These are phyloP conservation scores for Cylindricascospora bacillispora DNA, from an alignment of 1,139 yeast species.

Conservation along the genomic window DNA sequence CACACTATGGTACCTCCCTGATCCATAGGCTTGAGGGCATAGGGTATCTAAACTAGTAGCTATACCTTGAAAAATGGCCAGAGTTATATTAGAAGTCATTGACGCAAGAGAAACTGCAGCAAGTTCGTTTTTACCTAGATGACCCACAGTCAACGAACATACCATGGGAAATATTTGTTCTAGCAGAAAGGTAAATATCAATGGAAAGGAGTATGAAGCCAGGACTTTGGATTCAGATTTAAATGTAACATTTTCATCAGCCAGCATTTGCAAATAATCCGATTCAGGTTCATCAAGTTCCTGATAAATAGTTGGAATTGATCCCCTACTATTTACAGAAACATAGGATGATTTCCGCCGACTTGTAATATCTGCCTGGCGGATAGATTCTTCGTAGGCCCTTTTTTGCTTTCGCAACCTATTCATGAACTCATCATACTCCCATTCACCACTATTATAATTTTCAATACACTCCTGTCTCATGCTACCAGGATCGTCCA, in stretches of 20 bases:
- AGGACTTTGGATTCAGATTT: constrained; percentile 37
- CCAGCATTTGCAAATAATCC: constrained; percentile 33
- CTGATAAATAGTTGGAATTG: constrained; percentile 24
- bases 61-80: constrained; percentile 78
- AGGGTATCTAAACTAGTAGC: constrained; percentile 80
- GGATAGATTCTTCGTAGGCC: constrained; percentile 13
- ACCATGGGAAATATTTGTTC: constrained; percentile 66
- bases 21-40: constrained; percentile 76
- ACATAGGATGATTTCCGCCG: constrained; percentile 18
- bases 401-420: constrained; percentile 21
- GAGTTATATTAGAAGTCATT: constrained; percentile 77
- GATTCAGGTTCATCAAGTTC: constrained; percentile 21
- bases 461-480: constrained; percentile 13
- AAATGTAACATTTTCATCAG: constrained; percentile 34
- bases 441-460: constrained; percentile 15
- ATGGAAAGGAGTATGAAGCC: constrained; percentile 46
- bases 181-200: constrained; percentile 52
- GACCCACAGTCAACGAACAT: constrained; percentile 61
- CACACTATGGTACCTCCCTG: constrained; percentile 48
- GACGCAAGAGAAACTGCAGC: constrained; percentile 80
- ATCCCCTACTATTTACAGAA: constrained; percentile 23
- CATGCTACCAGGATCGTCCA: constrained; percentile 7
- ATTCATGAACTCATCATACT: constrained; percentile 32
- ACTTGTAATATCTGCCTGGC: constrained; percentile 9
- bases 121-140: constrained; percentile 54